A percentile compares a stretch with the other conserved stretches of the same genome.
These are phyloP conservation scores for Sugiyamaella pinicola DNA, from an alignment of 1,139 yeast species.

Conservation along the genomic window DNA sequence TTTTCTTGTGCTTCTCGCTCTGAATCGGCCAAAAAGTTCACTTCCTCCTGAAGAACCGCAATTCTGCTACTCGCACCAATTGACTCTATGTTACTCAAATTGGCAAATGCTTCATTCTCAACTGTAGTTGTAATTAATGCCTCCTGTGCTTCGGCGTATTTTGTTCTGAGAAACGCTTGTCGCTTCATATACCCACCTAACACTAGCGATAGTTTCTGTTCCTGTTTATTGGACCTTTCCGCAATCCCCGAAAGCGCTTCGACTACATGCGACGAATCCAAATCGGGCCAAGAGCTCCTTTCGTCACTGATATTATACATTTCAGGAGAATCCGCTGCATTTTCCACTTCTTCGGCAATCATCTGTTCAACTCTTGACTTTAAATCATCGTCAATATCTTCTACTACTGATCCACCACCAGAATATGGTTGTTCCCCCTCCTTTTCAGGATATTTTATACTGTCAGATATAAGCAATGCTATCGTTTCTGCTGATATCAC, in stretches of 20 bases:
- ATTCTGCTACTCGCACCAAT: conserved; percentile 41
- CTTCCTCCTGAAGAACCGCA: conserved; percentile 45
- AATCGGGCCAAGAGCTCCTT: conserved; percentile 1
- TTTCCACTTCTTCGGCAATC: conserved; percentile 39
- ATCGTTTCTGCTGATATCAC: conserved; percentile 46
- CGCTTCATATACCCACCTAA: conserved; percentile 46
- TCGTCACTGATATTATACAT: neutral
- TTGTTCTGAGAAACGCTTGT: conserved; percentile 38
- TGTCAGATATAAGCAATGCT: conserved; percentile 53
- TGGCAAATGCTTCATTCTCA: conserved; percentile 35
- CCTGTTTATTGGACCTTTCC: conserved; percentile 42
- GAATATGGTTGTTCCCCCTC: neutral
- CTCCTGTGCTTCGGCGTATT: conserved; percentile 36
- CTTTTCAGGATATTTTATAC: conserved; percentile 41
- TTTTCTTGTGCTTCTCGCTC: conserved; percentile 45
- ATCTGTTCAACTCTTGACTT: conserved; percentile 40
- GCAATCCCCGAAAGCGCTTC: conserved; percentile 35
- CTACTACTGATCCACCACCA: conserved; percentile 33
- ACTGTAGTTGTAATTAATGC: conserved; percentile 39
- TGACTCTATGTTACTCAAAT: conserved; percentile 42
- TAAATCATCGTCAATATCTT: conserved; percentile 49
- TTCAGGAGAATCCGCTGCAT: neutral
- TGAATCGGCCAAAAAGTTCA: conserved; percentile 46
- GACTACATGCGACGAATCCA: neutral
- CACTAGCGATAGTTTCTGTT: conserved; percentile 40